These are phyloP conservation scores for Yueomyces sp. DNA, from an alignment of 1,139 yeast genomes.

Conservation along the genomic window DNA sequence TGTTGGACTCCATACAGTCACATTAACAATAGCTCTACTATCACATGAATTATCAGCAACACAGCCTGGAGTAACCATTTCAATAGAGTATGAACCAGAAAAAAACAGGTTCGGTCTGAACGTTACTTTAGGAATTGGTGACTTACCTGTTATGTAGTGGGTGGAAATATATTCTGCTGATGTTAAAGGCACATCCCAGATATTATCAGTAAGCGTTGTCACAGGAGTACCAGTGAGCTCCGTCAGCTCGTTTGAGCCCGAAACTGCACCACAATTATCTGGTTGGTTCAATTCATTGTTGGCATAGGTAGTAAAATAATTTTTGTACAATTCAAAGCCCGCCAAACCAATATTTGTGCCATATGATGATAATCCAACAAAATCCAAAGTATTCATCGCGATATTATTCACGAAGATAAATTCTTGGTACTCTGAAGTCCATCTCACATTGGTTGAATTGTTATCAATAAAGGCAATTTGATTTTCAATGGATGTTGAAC, in stretches of 20 bases:
- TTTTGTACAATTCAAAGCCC: slow-evolving; percentile 65
- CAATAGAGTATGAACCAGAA: slow-evolving; percentile 63
- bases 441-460: slow-evolving; percentile 24
- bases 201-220: slow-evolving; percentile 13
- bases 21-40: slow-evolving; percentile 66
- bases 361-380: slow-evolving; percentile 59
- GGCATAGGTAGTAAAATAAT: slow-evolving; percentile 56
- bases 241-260: slow-evolving; percentile 11
- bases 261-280: neutral
- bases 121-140: slow-evolving; percentile 31
- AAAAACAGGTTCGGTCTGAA: slow-evolving; percentile 61
- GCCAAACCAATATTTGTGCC: slow-evolving; percentile 57
- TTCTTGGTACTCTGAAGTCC: slow-evolving; percentile 52
- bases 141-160: slow-evolving; percentile 11
- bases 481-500: slow-evolving; percentile 11
- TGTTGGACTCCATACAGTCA: slow-evolving; percentile 39
- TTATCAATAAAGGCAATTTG: slow-evolving; percentile 8
- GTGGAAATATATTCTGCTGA: slow-evolving; percentile 28
- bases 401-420: slow-evolving; percentile 67
- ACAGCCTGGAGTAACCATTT: slow-evolving; percentile 84
- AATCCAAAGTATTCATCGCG: slow-evolving; percentile 46
- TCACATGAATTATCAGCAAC: slow-evolving; percentile 52
- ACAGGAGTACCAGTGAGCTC: slow-evolving; percentile 25
- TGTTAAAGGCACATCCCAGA: slow-evolving; percentile 20
- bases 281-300: slow-evolving; percentile 63